Evolutionary conservation across 1,284 basidiomycete genomes (phyloP).

Genomic region (Fomitiporia mediterranea): DNA sequence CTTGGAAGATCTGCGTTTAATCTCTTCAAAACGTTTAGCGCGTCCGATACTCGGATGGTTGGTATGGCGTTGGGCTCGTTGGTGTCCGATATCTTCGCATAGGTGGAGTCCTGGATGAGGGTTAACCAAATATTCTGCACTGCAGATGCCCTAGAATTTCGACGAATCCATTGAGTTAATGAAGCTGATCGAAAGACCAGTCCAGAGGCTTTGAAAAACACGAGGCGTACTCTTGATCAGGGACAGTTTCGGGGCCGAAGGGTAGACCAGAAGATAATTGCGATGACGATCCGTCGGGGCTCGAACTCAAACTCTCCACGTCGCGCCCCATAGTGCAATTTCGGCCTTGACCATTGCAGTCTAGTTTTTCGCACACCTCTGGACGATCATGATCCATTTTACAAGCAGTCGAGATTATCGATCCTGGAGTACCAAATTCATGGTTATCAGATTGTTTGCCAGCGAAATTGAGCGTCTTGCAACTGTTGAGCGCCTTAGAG

Average conservation of each 20-base stretch:
- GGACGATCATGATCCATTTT: background rate
- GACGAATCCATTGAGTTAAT: background rate
- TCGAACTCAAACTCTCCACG: constrained; percentile 2
- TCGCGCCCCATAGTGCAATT: background rate
- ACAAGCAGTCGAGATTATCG: background rate
- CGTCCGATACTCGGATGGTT: constrained; percentile 13
- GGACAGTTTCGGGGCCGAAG: background rate
- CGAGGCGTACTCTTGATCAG: constrained; percentile 1
- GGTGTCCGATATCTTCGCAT: background rate
- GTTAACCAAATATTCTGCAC: constrained; percentile 2
- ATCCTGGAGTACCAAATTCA: background rate
- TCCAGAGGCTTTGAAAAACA: background rate
- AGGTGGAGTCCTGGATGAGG: constrained; percentile 1
- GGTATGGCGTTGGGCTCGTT: background rate
- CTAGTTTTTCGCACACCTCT: background rate
- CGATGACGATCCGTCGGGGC: background rate
- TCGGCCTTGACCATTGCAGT: background rate
- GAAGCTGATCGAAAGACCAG: background rate
- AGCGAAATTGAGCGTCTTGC: background rate
- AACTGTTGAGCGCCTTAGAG: background rate
- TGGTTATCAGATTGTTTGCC: background rate
- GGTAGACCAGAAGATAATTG: background rate
- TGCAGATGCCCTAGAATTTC: background rate
- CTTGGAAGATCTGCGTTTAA: background rate
- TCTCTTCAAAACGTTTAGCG: background rate